Evolutionary conservation across 768 basidiomycete species (phyloP), one percentile per base, ranked within the genome.

Genomic region (Pisolithus microcarpus): DNA sequence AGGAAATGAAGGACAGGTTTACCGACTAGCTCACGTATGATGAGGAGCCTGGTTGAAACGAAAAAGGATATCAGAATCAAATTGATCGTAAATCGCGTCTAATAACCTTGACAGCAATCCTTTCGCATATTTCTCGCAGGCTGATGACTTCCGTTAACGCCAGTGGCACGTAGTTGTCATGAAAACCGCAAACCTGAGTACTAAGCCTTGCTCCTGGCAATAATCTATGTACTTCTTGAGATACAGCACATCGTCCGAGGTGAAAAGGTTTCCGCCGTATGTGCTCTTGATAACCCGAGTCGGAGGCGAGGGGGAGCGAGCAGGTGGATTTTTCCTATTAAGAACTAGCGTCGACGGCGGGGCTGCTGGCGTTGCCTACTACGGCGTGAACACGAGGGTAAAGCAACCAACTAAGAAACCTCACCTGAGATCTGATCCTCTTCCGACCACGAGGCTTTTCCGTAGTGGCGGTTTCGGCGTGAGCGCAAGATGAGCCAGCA

Each of bases 141-240:
- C 66, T 67, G 38, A 38, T 4, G 18, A 43, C 3, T 9, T 24
- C 26, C 1, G 24, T 18, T 7, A 60, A 64, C 80, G 80, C 55
- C 48, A 40, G 7, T 50, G 18, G 28, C 30, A 38, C 37, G 13
- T 30, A 19, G n/a, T 44, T 39, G 31, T 0, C 34, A n/a, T 30
- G 18, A 28, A 9, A 43, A 18, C 26, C 46, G 56, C 68, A 42
- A 49, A 85, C 85, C 85, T 90, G 40, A 92, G 71, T 8, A 91
- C 87, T 7, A 90, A 66, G 36, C 90, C 89, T 65, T 91, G 85
- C 50, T 91, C 87, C 60, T 90, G 88, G 60, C 90, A 92, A 59
- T 90, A 92, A 58, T 91, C 87, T 43, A 92, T 92, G 62, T 92
- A 92, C 62, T 82, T 85, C 61, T 90, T 89, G 54, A 92, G 75